Evolutionary conservation across 306 rosid genomes (phyloP).

Genomic region (Acacia acuminata): DNA sequence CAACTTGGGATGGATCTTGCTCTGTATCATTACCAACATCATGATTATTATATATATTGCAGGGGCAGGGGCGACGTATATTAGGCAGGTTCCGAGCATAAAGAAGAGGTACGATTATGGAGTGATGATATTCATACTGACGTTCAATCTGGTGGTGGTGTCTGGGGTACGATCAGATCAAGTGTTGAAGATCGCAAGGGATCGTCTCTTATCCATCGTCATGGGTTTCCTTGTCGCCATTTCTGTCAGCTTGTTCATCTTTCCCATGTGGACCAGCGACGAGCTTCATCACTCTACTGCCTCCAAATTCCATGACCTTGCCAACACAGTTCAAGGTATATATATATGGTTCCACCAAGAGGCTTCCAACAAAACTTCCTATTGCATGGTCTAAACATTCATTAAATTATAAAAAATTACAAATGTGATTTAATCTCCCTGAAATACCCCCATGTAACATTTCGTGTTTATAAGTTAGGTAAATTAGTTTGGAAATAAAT

Average conservation of each 20-base stretch:
- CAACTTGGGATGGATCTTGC: too few species aligned
- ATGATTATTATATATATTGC: background rate
- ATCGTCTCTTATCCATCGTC: conserved; percentile 63
- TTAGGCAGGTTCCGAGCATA: conserved; percentile 55
- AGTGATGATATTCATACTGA: conserved; percentile 66
- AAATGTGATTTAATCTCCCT: too few species aligned
- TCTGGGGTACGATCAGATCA: conserved; percentile 60
- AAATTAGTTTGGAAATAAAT: too few species aligned
- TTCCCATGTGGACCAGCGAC: conserved; percentile 87
- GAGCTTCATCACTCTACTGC: conserved; percentile 73
- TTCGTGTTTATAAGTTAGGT: too few species aligned
- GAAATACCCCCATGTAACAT: too few species aligned
- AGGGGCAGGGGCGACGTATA: conserved; percentile 67
- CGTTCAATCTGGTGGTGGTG: conserved; percentile 77
- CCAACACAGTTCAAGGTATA: conserved; percentile 63
- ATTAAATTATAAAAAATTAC: too few species aligned
- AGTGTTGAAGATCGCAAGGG: conserved; percentile 61
- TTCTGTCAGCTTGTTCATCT: conserved; percentile 58
- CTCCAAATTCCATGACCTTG: conserved; percentile 57
- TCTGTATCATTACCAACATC: background rate
- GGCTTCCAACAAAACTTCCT: background rate
- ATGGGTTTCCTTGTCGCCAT: conserved; percentile 73
- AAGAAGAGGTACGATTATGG: conserved; percentile 88
- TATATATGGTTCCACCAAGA: background rate
- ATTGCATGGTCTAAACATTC: background rate